phyloP scores from a whole-genome alignment of 768 basidiomycete genomes.

The Chalciporus sphaerocephalus region DNA sequence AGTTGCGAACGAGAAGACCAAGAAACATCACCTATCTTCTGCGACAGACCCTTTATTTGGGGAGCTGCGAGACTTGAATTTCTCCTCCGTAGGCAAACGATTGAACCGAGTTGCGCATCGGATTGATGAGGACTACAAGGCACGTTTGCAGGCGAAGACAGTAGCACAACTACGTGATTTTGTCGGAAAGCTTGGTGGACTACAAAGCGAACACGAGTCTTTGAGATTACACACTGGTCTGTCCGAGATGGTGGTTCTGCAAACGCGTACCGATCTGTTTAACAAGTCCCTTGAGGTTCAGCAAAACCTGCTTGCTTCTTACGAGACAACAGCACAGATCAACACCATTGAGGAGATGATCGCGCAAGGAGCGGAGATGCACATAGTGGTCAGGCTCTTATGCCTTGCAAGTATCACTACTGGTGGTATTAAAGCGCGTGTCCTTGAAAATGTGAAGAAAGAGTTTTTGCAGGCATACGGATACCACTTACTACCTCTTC shows the following conservation, averaged over 20 bases:
- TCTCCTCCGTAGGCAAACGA: constrained; percentile 79
- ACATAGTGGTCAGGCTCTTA: constrained; percentile 70
- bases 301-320: constrained; percentile 94
- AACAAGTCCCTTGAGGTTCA: constrained; percentile 92
- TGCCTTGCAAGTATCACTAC: constrained; percentile 82
- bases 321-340: constrained; percentile 77
- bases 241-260: constrained; percentile 84
- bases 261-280: constrained; percentile 83
- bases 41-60: constrained; percentile 73
- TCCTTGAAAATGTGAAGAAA: constrained; percentile 82
- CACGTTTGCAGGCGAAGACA: constrained; percentile 82
- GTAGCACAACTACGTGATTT: constrained; percentile 90
- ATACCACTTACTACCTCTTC: constrained; percentile 63
- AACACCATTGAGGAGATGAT: constrained; percentile 88
- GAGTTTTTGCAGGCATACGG: constrained; percentile 92
- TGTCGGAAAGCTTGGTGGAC: constrained; percentile 88
- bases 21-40: constrained; percentile 83
- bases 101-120: constrained; percentile 78
- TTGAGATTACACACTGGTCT: constrained; percentile 87
- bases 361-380: constrained; percentile 79
- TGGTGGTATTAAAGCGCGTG: constrained; percentile 84
- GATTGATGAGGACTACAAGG: constrained; percentile 91
- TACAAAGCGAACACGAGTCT: constrained; percentile 89
- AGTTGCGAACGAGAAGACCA: constrained; percentile 74
- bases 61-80: constrained; percentile 88